Evolutionary conservation across 495 filamentous ascomycete species (phyloP).

Genomic region (Letharia lupina): DNA sequence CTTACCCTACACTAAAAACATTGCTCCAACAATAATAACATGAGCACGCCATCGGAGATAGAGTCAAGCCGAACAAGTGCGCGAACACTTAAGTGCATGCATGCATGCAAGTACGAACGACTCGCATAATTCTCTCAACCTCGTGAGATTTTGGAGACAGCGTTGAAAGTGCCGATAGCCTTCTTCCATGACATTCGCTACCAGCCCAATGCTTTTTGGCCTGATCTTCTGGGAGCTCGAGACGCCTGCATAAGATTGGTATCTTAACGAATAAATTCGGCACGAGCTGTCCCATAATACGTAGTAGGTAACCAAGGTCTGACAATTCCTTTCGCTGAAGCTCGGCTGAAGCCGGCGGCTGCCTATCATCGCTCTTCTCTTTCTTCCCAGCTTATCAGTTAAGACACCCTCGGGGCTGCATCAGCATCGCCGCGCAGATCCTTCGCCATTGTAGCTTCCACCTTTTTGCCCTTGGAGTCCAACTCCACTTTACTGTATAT

Average conservation of each 20-base stretch:
- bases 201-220: neutral
- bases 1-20: no score
- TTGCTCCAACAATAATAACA: no score
- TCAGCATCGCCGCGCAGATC: slow-evolving; percentile 8
- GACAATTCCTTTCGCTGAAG: neutral
- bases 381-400: neutral
- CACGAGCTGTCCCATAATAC: neutral
- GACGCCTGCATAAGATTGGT: neutral
- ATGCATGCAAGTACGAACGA: neutral
- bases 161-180: neutral
- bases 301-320: neutral
- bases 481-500: slow-evolving; percentile 22
- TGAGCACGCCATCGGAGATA: neutral
- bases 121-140: neutral
- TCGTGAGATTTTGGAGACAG: neutral
- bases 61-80: neutral
- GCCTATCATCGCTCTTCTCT: neutral
- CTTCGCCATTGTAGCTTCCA: slow-evolving; percentile 1
- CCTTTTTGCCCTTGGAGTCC: slow-evolving; percentile 18
- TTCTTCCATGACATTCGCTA: neutral
- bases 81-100: no score
- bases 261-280: neutral
- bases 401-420: neutral
- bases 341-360: neutral
- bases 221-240: neutral